Evolutionary conservation across 1,284 basidiomycete species (phyloP), one percentile per base, ranked within the genome.

Genomic region (Melanopsichium pennsylvanicum): DNA sequence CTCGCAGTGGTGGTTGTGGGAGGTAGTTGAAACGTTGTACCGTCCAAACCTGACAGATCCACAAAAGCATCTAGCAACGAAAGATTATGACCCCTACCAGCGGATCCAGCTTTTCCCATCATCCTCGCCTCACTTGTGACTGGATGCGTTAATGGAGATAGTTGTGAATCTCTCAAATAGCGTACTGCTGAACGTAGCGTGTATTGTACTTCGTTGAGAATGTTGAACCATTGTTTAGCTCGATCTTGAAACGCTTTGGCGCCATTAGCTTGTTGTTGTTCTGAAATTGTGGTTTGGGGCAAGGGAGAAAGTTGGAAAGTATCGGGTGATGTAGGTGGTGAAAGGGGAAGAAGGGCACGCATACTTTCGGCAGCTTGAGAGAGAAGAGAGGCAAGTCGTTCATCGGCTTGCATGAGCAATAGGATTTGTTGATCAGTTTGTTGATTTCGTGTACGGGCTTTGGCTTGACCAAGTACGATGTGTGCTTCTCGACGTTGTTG

Each of bases 171-270:
- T 11, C 69, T 27, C 2, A 72, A 35, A 23, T 68, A 67, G 6
- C 59, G 27, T 4, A 68, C 63, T 0, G 58, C 69, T 16, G 50
- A 59, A 0, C 69, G 45, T 0, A 72, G 54, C 5, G 60, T 49
- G 46, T 60, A 63, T 47, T 72, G 69, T 15, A 72, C 69, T 38
- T 72, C 64, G 54, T 69, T 72, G 49, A 72, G 63, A 47, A 64
- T 68, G 18, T 36, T 25, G 42, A 72, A 72, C 69, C 69, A 72
- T 33, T 61, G 50, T 35, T 72, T 64, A 3, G 64, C 64, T 18
- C 47, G 48, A 5, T 47, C 38, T 27, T 72, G 64, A 26, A 72
- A 72, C 8, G 66, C 69, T 29, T 57, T 72, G 23, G 69, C 58
- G 3, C 59, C 64, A 18, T 44, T 26, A 16, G 8, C n/a, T 2